Conservation (phyloP, 441 rosid genomes). For the Gossypium davidsonii region DNA sequence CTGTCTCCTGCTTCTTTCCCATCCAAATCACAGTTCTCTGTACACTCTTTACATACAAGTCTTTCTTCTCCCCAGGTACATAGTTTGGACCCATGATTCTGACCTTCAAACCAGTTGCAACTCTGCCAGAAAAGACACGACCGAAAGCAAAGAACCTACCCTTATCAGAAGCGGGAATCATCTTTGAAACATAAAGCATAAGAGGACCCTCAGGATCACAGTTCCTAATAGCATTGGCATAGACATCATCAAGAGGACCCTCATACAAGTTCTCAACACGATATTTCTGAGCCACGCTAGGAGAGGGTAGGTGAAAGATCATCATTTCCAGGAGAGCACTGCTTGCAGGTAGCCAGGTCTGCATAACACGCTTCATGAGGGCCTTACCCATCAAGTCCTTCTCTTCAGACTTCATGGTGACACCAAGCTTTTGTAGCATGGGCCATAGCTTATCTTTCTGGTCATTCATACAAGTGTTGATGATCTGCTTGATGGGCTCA, state of each 20-base stretch:
- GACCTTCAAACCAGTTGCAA: constrained; percentile 12
- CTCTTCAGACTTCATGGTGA: constrained; percentile 18
- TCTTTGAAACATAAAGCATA: constrained; percentile 20
- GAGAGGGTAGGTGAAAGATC: constrained; percentile 18
- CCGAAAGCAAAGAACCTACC: constrained; percentile 20
- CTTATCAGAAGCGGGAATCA: constrained; percentile 21
- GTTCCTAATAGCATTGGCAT: constrained; percentile 16
- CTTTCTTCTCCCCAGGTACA: constrained; percentile 15
- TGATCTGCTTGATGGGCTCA: constrained; percentile 20
- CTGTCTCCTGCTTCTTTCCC: constrained; percentile 22
- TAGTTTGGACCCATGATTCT: constrained; percentile 20
- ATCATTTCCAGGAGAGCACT: constrained; percentile 19
- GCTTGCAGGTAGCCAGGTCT: constrained; percentile 21
- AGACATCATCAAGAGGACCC: constrained; percentile 17
- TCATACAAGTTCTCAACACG: constrained; percentile 22
- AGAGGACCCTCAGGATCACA: constrained; percentile 22
- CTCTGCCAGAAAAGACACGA: constrained; percentile 13
- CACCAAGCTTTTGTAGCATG: constrained; percentile 15
- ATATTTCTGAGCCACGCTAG: constrained; percentile 15
- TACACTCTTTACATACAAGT: constrained; percentile 15
- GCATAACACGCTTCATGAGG: constrained; percentile 21
- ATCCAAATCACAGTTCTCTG: constrained; percentile 23
- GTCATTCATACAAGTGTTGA: constrained; percentile 19
- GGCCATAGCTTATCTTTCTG: constrained; percentile 23
- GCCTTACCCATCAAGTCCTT: constrained; percentile 21